Evolutionary conservation across 805 yeast species (phyloP), one percentile per base, ranked within the genome.

Genomic region (Ogataea methylovora): DNA sequence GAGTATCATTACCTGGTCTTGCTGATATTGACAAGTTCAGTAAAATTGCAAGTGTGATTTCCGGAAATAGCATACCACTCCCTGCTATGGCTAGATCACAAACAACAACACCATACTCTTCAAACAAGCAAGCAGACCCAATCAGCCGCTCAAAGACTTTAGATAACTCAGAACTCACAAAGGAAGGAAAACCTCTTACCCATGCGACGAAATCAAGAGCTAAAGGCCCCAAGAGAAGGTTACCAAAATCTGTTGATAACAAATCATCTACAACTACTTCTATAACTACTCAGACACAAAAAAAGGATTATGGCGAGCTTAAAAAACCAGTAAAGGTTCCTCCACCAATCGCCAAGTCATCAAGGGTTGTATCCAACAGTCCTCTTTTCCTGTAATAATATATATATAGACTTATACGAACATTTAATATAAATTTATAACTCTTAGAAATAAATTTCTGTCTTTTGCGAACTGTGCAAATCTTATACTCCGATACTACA

Each of bases 171-270:
- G 45, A 41, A 28, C 34, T 51, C 26, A 26, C 28, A 17, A 37
- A 44, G 24, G 44, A 43, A 30, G 44, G 51, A 21, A 28, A 43
- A 2, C 27, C 40, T 1, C 51, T 72, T 30, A 53, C 53, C 0
- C 77, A 73, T 47, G 51, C 67, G 2, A 71, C 62, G 29, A 73
- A 72, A 44, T 36, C 51, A 0, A 54, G 79, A 34, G 56, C 76
- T 13, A 65, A 58, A 36, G 79, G 79, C 0, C 79, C 79, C 1
- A 69, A 63, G 45, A 52, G 79, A 41, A 54, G 68, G 32, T 54
- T 67, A 14, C 77, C 78, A 1, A 57, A 59, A 34, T 40, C 21
- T 8, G 31, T 49, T n/a, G n/a, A n/a, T n/a, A n/a, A n/a, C n/a
- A n/a, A 21, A 5, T 2, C 21, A 6, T 13, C 22, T 18, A n/a